Base-by-base conservation (phyloP, 2,329 filamentous ascomycete genomes). In the Colletotrichum costaricense region DNA sequence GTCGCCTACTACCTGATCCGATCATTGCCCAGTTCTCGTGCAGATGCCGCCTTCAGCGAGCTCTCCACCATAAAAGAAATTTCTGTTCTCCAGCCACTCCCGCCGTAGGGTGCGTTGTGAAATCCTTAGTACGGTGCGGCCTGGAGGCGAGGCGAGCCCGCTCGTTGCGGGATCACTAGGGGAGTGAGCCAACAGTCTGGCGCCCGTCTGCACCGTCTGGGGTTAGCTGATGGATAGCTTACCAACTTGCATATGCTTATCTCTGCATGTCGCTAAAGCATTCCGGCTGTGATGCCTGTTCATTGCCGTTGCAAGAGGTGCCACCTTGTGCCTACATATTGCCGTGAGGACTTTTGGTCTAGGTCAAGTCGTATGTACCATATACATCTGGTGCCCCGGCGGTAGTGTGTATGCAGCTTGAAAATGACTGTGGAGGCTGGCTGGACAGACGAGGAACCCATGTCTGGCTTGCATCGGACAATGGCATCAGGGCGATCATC, bases 381-480 rank as follows among this genome's bases (percentile, higher is more conserved):
- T 9, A 63, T 63, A 63, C 65, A 38, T 49, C 22, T 33, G 24
- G 35, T 28, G 6, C 22, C 24, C 12, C 19, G 59, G 3, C 16
- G 38, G 19, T 38, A 22, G 52, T 63, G 69, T 72, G 69, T 22
- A 38, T 52, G 69, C 58, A 72, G 65, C 46, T 69, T n/a, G 16
- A 42, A 14, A 22, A 22, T 46, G n/a, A 30, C 8, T 52, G 14
- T 38, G 5, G 19, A 11, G 11, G 33, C 49, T 59, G 19, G 14
- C 60, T 56, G n/a, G 56, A 9, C 35, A 35, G 64, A n/a, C 59
- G 49, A 56, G 52, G 16, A 63, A 57, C 28, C 65, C 69, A 63
- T 69, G 69, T 57, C 49, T 28, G 38, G 33, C 11, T 66, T 63
- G 69, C 54, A 68, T 72, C 69, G 65, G 69, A 72, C 57, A 35